Percentiles rank a stretch among this genome's conserved stretches.
phyloP scores from a whole-genome alignment of 2,329 filamentous ascomycete species.

The Biscogniauxia marginata region DNA sequence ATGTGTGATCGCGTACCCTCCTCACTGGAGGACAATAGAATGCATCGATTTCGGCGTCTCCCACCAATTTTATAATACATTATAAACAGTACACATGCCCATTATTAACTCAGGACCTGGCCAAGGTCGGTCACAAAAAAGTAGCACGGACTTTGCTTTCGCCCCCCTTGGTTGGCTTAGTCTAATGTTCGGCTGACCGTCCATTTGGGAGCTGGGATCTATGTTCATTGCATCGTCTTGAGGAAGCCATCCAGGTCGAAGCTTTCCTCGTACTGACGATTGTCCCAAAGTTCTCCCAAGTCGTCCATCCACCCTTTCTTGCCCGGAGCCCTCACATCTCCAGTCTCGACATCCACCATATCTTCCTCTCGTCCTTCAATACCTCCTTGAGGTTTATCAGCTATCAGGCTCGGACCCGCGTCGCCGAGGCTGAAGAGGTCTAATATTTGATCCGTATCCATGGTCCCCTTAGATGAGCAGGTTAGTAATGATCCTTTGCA shows the following conservation, averaged over 20 bases:
- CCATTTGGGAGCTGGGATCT: too few relatives aligned
- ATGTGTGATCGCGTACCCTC: too few relatives aligned
- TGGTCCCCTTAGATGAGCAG: slow-evolving; percentile 53
- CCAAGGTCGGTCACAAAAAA: too few relatives aligned
- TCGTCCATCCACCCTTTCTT: slow-evolving; percentile 97
- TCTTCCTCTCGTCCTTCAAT: slow-evolving; percentile 71
- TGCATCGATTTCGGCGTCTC: too few relatives aligned
- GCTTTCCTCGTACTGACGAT: slow-evolving; percentile 96
- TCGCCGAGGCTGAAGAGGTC: slow-evolving; percentile 94
- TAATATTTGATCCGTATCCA: slow-evolving; percentile 98
- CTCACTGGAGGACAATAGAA: too few relatives aligned
- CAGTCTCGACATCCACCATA: slow-evolving; percentile 89
- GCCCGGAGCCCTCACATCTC: slow-evolving; percentile 88
- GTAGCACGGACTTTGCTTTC: too few relatives aligned
- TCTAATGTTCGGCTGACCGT: too few relatives aligned
- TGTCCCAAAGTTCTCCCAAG: slow-evolving; percentile 93
- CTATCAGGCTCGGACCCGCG: slow-evolving; percentile 64
- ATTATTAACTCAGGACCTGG: too few relatives aligned
- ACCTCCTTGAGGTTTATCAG: slow-evolving; percentile 57
- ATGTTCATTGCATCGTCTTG: slow-evolving; percentile 67
- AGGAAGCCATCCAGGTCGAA: slow-evolving; percentile 95
- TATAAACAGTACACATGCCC: too few relatives aligned
- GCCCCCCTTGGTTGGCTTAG: too few relatives aligned
- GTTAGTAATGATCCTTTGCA: slow-evolving; percentile 15
- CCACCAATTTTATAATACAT: too few relatives aligned